Percentiles rank a stretch among this genome's conserved stretches.
These are phyloP conservation scores for Medicago ruthenica DNA, from an alignment of 306 rosid genomes.

Conservation along the genomic window DNA sequence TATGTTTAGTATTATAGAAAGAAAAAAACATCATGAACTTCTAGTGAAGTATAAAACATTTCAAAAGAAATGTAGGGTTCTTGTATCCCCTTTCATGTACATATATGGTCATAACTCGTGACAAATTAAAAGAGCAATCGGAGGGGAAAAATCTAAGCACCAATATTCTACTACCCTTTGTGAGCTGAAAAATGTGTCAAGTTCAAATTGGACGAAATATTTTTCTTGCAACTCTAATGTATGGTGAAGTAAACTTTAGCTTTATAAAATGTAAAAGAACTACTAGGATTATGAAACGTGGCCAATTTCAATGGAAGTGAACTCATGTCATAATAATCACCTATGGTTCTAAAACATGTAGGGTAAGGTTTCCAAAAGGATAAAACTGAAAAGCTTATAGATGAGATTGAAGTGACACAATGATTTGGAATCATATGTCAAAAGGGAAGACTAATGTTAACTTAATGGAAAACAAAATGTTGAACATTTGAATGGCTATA, in stretches of 20 bases:
- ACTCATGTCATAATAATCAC: neutral
- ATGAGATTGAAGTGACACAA: conserved; percentile 45
- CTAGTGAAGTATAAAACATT: neutral
- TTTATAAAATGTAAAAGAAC: conserved; percentile 8
- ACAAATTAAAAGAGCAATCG: neutral
- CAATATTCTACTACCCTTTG: neutral
- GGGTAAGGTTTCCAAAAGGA: conserved; percentile 26
- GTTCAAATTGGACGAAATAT: conserved; percentile 6
- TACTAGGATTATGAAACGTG: conserved; percentile 44
- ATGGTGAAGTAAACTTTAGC: neutral
- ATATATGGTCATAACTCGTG: neutral
- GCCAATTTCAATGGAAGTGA: conserved; percentile 6
- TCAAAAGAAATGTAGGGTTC: conserved; percentile 18
- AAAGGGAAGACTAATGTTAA: neutral
- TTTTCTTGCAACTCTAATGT: neutral
- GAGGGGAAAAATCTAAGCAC: neutral
- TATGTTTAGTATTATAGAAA: no score
- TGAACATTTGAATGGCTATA: conserved; percentile 1
- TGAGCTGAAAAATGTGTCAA: conserved; percentile 30
- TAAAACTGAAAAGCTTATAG: conserved; percentile 13
- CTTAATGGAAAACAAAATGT: conserved; percentile 21
- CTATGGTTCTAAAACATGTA: conserved; percentile 21
- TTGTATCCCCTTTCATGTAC: neutral
- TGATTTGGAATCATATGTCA: conserved; percentile 40
- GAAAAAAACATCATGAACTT: neutral